Evolutionary conservation across 2,329 filamentous ascomycete species (phyloP).

Genomic region (Fusarium bactridioides): DNA sequence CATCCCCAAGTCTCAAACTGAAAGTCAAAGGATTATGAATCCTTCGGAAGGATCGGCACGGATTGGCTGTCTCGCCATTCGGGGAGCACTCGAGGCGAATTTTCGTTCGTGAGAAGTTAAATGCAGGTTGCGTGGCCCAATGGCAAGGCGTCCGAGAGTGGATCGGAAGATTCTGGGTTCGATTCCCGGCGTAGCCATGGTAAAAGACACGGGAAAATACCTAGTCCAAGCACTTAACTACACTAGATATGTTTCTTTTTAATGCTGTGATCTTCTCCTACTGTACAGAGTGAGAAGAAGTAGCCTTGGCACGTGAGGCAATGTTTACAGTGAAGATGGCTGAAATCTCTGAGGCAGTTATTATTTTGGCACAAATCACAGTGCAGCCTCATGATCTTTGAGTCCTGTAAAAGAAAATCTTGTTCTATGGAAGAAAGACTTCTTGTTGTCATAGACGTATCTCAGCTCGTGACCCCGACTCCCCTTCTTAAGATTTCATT

Average conservation of each 20-base stretch:
- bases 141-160: background rate
- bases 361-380: background rate
- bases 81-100: background rate
- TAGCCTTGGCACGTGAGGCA: background rate
- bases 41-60: background rate
- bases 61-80: background rate
- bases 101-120: background rate
- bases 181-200: background rate
- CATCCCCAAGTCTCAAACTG: background rate
- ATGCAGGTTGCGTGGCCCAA: background rate
- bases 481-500: background rate
- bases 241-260: accelerated
- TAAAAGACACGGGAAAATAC: accelerated
- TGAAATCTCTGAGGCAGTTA: background rate
- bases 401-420: background rate
- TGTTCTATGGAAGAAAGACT: background rate
- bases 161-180: constrained; percentile 1
- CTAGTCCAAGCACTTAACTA: too few relatives aligned
- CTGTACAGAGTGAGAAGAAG: accelerated
- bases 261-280: accelerated
- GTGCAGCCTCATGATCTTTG: background rate
- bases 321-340: background rate
- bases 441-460: background rate
- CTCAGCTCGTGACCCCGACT: background rate
- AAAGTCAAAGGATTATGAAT: background rate